Evolutionary conservation across 345 rosid species (phyloP).

Genomic region (Citrus inodora): DNA sequence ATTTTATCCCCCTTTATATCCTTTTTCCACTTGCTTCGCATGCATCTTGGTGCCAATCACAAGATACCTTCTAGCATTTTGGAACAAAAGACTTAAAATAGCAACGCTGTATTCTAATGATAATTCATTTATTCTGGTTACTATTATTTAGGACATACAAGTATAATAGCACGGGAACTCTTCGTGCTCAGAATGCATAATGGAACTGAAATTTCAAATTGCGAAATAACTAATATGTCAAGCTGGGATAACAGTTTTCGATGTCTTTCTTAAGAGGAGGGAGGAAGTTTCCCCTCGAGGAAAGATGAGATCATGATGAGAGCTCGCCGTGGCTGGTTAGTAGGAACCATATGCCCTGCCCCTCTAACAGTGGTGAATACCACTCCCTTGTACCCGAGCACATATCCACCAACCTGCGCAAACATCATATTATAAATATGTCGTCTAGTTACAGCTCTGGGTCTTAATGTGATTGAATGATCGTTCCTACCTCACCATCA

Average conservation of each 20-base stretch:
- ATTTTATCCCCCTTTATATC: background rate
- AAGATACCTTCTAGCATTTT: background rate
- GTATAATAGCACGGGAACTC: background rate
- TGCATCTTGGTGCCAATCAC: background rate
- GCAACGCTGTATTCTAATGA: background rate
- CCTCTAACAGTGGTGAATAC: constrained; percentile 38
- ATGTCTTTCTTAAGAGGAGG: constrained; percentile 7
- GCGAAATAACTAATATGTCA: background rate
- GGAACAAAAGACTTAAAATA: background rate
- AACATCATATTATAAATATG: background rate
- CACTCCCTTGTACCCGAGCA: constrained; percentile 33
- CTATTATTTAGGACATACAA: background rate
- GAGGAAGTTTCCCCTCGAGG: constrained; percentile 38
- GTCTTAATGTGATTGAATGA: background rate
- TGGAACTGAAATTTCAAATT: background rate
- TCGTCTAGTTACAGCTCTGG: background rate
- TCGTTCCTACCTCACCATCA: constrained; percentile 32
- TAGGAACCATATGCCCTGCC: constrained; percentile 51
- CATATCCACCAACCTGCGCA: constrained; percentile 52
- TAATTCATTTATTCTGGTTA: background rate
- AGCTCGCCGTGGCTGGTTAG: constrained; percentile 44
- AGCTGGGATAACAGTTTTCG: background rate
- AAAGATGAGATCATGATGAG: constrained; percentile 38
- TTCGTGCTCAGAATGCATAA: background rate
- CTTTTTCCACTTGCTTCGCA: background rate